Base-by-base conservation (phyloP, 495 filamentous ascomycete species). In the Tuber indicum region DNA sequence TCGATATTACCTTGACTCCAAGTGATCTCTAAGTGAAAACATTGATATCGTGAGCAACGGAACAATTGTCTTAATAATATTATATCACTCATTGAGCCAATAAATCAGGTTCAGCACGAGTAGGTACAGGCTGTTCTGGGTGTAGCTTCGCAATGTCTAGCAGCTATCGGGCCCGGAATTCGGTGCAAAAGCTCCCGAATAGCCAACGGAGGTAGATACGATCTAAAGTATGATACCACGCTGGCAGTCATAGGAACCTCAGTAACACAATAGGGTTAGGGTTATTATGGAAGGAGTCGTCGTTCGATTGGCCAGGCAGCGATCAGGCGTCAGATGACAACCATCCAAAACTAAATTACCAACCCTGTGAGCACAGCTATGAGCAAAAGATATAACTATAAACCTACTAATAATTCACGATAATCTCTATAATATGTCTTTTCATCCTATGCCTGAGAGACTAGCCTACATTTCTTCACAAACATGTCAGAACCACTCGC, bases 401-500 rank as follows among this genome's bases (percentile, higher is more conserved):
- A 9, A 21, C 49, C 49, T 10, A 58, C 49, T n/a, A 2, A 26
- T 3, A n/a, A 26, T 58, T 26, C 49, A n/a, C 10, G 7, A n/a
- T 17, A 66, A 66, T 66, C 58, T 66, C 58, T 17, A 6, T 9
- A 32, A 16, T 16, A 62, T 32, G n/a, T 66, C 26, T 32, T 32
- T 66, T 32, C 58, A 17, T 10, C 58, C 4, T n/a, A 4, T 14
- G 12, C 58, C 26, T 32, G 12, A 66, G 58, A 66, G 5, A 32
- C 58, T n/a, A 16, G 5, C 10, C 58, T 32, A 32, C 14, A 66
- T 32, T 32, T 17, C 58, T 32, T 32, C 58, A 16, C 58, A 16
- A 47, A 32, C 44, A 80, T 80, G 78, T 74, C 78, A 1, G 78
- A 80, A 66, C 78, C 78, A 36, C 72, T 80, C 3, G 78, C 78